Evolutionary conservation across 345 rosid genomes (phyloP), one percentile per base, ranked within the genome.

Genomic region (Noccaea caerulescens): DNA sequence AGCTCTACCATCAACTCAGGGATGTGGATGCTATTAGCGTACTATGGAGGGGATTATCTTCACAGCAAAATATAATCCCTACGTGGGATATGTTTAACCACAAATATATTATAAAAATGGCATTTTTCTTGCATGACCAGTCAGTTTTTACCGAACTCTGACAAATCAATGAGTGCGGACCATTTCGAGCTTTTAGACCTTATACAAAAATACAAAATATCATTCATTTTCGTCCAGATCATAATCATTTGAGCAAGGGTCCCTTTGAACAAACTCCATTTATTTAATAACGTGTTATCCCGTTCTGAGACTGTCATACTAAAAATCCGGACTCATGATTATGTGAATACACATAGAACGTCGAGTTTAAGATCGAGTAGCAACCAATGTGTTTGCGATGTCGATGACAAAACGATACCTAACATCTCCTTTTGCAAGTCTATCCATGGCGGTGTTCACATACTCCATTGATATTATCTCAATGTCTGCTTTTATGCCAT

Each of bases 391-490:
- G 58, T 61, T 79, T 2, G 66, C 71, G 25, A 87, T 70, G 70
- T 89, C 86, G 30, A 86, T 71, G 20, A 88, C 89, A 45, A 88
- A 86, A 3, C 92, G 85, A 36, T 88, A 88, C 53, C 79, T 67
- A 47, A 84, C 86, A 78, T 88, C 86, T 5, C 77, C 81, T 38
- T 65, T 84, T 1, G 59, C 73, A 11, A 88, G 86, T 6, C 85
- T 81, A 12, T 82, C 84, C 74, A 79, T 63, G 33, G 90, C 88
- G 0, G 69, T 66, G 47, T 86, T 89, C 38, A 85, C 85, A 46
- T 81, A 73, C 14, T 84, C 84, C 56, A 82, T 79, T 0, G 79
- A 55, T 7, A 87, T 80, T 8, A 83, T 64, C 65, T 89, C 96
- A 30, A 80, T 71, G 25, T 87, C 89, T 2, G 87, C 74, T 1